Percentiles rank a stretch among this genome's conserved stretches.
Evolutionary conservation across 164 flowering plant genomes (phyloP).

Genomic region (Vitis vinifera): DNA sequence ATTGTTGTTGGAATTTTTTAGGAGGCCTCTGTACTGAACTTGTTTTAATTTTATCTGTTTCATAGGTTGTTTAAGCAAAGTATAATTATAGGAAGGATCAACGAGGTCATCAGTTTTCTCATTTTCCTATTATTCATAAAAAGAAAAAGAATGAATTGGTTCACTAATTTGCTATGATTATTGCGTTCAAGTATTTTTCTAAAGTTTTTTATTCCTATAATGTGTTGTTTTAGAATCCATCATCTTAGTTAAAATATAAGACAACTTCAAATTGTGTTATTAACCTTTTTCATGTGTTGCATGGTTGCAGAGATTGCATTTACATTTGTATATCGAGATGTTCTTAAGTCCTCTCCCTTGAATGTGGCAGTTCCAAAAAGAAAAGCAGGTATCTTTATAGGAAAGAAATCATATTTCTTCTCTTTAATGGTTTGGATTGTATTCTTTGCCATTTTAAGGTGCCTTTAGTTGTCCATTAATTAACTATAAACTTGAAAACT

Average conservation of each 20-base stretch:
- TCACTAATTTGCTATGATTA: background rate
- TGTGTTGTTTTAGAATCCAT: background rate
- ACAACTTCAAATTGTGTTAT: constrained; percentile 1
- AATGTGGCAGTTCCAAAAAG: constrained; percentile 56
- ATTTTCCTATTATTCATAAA: too few species aligned
- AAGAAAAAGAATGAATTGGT: background rate
- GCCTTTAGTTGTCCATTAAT: too few species aligned
- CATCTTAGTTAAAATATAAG: background rate
- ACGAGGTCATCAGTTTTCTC: too few species aligned
- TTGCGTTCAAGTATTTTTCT: background rate
- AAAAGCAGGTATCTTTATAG: constrained; percentile 66
- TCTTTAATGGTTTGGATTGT: background rate
- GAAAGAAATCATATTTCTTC: background rate
- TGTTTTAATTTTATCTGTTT: too few species aligned
- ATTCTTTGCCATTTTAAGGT: background rate
- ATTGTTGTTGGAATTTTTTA: too few species aligned
- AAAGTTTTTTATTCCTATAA: background rate
- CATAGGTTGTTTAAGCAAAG: too few species aligned
- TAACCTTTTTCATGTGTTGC: constrained; percentile 1
- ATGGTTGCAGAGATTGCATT: constrained; percentile 61
- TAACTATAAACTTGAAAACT: too few species aligned
- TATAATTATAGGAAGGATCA: too few species aligned
- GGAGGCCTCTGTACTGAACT: too few species aligned
- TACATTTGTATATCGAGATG: constrained; percentile 91
- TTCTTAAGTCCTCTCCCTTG: constrained; percentile 22